These are phyloP conservation scores for Sugiyamaella japonica DNA, from an alignment of 1,139 yeast species.

Conservation along the genomic window DNA sequence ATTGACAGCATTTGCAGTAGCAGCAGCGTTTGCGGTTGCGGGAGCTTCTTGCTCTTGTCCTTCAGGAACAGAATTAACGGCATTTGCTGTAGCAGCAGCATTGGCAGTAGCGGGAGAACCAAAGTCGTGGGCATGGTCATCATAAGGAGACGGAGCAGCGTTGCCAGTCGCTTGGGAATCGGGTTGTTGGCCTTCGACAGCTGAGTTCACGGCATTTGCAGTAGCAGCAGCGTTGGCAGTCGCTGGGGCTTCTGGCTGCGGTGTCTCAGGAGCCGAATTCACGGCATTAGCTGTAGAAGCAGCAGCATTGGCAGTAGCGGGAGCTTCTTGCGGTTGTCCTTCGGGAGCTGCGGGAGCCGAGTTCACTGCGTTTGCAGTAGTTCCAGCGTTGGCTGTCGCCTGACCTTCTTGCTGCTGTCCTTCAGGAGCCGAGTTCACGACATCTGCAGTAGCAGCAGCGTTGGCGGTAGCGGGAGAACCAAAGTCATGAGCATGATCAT, in stretches of 20 bases:
- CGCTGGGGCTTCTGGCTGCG: too few species aligned
- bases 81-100: too few species aligned
- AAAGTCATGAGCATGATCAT: too few species aligned
- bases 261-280: neutral
- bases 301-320: neutral
- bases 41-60: too few species aligned
- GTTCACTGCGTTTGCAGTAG: neutral
- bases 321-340: neutral
- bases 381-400: neutral
- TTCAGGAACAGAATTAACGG: neutral
- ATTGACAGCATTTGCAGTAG: neutral
- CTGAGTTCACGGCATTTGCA: too few species aligned
- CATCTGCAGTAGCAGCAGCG: neutral
- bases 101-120: too few species aligned
- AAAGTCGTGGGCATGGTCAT: neutral
- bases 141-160: neutral
- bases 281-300: neutral
- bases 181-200: neutral
- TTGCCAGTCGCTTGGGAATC: neutral
- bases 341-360: neutral
- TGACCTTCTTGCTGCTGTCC: too few species aligned
- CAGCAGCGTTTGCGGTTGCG: neutral
- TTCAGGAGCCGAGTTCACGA: too few species aligned
- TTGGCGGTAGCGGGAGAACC: neutral
- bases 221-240: too few species aligned